Conservation (phyloP, 306 rosid species). For the Macrotyloma uniflorum region DNA sequence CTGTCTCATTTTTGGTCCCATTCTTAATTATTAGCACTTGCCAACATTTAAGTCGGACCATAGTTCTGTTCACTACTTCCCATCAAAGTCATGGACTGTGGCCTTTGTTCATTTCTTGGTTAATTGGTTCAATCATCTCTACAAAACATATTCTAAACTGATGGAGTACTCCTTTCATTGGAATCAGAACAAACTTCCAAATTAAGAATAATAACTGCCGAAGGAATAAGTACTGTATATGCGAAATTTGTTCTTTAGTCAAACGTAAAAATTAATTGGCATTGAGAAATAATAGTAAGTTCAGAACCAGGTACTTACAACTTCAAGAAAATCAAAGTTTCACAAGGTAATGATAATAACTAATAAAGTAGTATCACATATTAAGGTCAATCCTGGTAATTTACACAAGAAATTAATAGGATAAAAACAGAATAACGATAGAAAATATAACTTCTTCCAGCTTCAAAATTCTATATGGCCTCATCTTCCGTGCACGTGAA, state of each 20-base stretch:
- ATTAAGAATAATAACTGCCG: background rate
- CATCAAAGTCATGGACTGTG: conserved; percentile 21
- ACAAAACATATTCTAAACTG: background rate
- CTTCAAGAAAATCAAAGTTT: conserved; percentile 50
- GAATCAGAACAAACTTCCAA: background rate
- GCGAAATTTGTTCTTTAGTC: background rate
- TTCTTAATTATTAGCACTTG: conserved; percentile 17
- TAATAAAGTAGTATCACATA: conserved; percentile 54
- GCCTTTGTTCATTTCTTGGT: conserved; percentile 1
- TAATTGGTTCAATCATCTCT: background rate
- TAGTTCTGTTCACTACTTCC: conserved; percentile 24
- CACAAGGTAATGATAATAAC: conserved; percentile 39
- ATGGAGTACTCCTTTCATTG: background rate
- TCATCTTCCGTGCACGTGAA: conserved; percentile 42
- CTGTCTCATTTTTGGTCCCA: background rate
- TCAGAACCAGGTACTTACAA: conserved; percentile 65
- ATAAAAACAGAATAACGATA: conserved; percentile 41
- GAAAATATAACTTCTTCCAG: conserved; percentile 61
- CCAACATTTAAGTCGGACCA: conserved; percentile 40
- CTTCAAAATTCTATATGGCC: conserved; percentile 56
- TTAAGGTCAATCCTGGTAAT: conserved; percentile 69
- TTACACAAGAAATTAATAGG: conserved; percentile 53
- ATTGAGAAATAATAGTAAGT: conserved; percentile 38
- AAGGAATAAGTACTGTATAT: background rate
- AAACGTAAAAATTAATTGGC: conserved; percentile 45